Conservation (phyloP, 2,329 filamentous ascomycete genomes). For the Hypoxylon sp. region DNA sequence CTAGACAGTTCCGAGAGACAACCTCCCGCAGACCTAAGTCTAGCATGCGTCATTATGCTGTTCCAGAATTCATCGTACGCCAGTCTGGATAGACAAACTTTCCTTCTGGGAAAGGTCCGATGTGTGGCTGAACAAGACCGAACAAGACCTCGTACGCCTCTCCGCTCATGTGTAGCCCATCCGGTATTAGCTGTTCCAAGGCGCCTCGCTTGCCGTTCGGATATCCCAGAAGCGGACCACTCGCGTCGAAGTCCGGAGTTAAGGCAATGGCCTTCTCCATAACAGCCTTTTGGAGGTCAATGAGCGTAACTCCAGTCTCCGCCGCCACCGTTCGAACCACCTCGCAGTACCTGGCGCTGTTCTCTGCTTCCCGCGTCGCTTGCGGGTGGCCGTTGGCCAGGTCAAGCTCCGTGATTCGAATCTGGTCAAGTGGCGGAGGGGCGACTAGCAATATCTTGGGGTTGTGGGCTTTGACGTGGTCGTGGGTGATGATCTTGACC, state of each 20-base stretch:
- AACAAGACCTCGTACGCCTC: constrained; percentile 63
- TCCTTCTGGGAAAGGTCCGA: constrained; percentile 51
- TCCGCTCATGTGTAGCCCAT: constrained; percentile 65
- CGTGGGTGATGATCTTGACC: constrained; percentile 74
- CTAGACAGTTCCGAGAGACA: constrained; percentile 4
- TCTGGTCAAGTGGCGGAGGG: constrained; percentile 84
- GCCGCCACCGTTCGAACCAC: constrained; percentile 72
- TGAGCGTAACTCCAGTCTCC: constrained; percentile 70
- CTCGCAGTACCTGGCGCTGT: constrained; percentile 65
- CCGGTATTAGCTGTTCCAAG: constrained; percentile 60
- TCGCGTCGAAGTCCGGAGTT: constrained; percentile 62
- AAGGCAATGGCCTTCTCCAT: constrained; percentile 72
- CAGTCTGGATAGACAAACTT: constrained; percentile 59
- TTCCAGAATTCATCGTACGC: constrained; percentile 42
- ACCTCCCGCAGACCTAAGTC: background rate
- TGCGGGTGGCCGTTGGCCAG: constrained; percentile 54
- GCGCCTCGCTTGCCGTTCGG: constrained; percentile 59
- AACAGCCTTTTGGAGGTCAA: constrained; percentile 83
- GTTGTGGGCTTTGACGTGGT: constrained; percentile 71
- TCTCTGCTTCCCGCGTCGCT: constrained; percentile 55
- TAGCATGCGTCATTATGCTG: constrained; percentile 28
- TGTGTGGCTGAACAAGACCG: constrained; percentile 56
- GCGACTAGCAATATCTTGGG: constrained; percentile 80
- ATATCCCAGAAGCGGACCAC: constrained; percentile 58
- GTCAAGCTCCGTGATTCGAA: constrained; percentile 63